Evolutionary conservation across 345 rosid species (phyloP), one percentile per base, ranked within the genome.

Genomic region (Bretschneidera sinensis): DNA sequence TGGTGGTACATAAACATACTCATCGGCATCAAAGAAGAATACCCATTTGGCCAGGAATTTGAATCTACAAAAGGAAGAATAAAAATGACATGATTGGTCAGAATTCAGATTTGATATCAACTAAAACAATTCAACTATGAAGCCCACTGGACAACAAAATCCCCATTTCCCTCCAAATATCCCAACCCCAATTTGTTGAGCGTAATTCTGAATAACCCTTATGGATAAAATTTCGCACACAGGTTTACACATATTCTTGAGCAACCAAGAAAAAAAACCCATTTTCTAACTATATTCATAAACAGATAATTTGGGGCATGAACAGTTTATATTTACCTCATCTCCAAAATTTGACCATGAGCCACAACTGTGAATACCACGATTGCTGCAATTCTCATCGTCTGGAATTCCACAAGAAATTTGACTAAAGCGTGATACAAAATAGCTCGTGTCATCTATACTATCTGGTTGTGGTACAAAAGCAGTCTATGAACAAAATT

Each of bases 11-110:
- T 82, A 81, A 31, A 92, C 66, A 51, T 56, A 92, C 76, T 92
- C 98, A 66, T 92, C 96, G 22, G 86, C 82, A 56, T 91, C 98
- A 48, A 86, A 91, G 83, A 91, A 91, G 81, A 91, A 88, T 67
- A 89, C 83, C 98, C 98, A 92, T 70, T 79, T 85, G 0, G 97
- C 47, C 88, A 58, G 62, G 60, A 83, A 85, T 59, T 76, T 83
- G 76, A 89, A 87, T 31, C 95, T 70, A 61, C n/a, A 59, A 51
- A 17, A 54, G 24, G 19, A 57, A 28, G 8, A 39, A 39, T 11
- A 21, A 45, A 57, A 43, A 57, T 31, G 24, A 24, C 54, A 35
- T 1, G 21, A 51, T 35, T 17, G 54, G 23, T 20, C 1, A 39
- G 16, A 14, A 39, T 39, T 39, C 45, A 13, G 10, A 31, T 4